phyloP scores from a whole-genome alignment of 768 basidiomycete genomes.

The Phaeotremella skinneri region DNA sequence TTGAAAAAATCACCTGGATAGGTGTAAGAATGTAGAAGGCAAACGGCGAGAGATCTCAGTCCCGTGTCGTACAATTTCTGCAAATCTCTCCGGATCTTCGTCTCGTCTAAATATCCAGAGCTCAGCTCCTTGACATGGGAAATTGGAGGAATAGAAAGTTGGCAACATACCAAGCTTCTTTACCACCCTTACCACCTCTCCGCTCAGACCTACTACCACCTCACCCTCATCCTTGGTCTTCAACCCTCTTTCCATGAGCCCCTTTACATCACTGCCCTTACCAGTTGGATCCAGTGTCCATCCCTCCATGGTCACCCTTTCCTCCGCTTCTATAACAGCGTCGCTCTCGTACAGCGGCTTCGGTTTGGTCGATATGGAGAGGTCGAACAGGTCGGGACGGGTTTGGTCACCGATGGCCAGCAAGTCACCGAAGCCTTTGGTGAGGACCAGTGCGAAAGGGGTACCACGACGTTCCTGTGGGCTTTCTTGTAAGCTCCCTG shows the following conservation, averaged over 20 bases:
- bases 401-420: constrained; percentile 32
- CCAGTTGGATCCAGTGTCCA: constrained; percentile 22
- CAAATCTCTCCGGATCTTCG: constrained; percentile 61
- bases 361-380: constrained; percentile 21
- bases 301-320: constrained; percentile 40
- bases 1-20: constrained; percentile 30
- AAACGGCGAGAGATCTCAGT: constrained; percentile 80
- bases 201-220: constrained; percentile 21
- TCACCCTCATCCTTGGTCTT: constrained; percentile 2
- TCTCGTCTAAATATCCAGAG: constrained; percentile 63
- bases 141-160: background rate
- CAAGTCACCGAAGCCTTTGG: constrained; percentile 31
- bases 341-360: constrained; percentile 17
- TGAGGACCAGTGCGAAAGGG: constrained; percentile 23
- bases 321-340: constrained; percentile 22
- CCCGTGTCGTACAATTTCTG: constrained; percentile 70
- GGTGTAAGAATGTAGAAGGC: constrained; percentile 74
- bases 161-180: constrained; percentile 19
- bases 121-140: constrained; percentile 2
- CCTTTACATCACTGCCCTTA: constrained; percentile 3
- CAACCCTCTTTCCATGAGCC: background rate
- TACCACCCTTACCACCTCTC: constrained; percentile 23
- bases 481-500: constrained; percentile 18
- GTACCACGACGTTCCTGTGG: constrained; percentile 36
- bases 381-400: constrained; percentile 31